These are phyloP conservation scores for Plasmopara muralis DNA, from an alignment of 352 stramenopile species.

Conservation along the genomic window DNA sequence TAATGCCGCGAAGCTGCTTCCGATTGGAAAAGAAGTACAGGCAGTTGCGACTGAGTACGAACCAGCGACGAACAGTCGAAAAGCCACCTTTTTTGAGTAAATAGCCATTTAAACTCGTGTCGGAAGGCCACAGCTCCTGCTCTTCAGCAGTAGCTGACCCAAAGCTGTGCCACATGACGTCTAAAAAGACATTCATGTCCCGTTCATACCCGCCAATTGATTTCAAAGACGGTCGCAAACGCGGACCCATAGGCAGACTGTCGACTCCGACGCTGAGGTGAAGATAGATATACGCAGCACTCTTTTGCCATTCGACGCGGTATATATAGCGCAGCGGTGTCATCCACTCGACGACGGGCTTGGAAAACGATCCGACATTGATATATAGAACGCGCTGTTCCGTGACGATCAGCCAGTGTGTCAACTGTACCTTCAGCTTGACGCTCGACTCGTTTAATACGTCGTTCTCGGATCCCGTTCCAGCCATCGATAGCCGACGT, in stretches of 20 bases:
- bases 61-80: constrained; percentile 77
- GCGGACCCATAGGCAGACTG: constrained; percentile 74
- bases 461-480: constrained; percentile 14
- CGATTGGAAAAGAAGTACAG: constrained; percentile 83
- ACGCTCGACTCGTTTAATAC: constrained; percentile 24
- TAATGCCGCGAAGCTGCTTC: constrained; percentile 81
- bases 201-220: constrained; percentile 67
- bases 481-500: constrained; percentile 18
- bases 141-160: constrained; percentile 71
- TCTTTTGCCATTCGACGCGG: constrained; percentile 67
- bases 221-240: constrained; percentile 59
- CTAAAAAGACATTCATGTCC: constrained; percentile 83
- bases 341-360: constrained; percentile 84
- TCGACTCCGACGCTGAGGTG: constrained; percentile 81
- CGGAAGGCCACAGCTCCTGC: constrained; percentile 83
- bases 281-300: constrained; percentile 45
- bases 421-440: constrained; percentile 64
- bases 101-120: constrained; percentile 83
- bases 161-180: constrained; percentile 87
- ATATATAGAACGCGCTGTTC: constrained; percentile 83
- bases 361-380: constrained; percentile 68
- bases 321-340: constrained; percentile 85
- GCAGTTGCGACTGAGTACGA: constrained; percentile 83
- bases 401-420: constrained; percentile 85
- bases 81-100: constrained; percentile 80